phyloP scores from a whole-genome alignment of 1,139 yeast genomes.

The Yamadazyma sp. region DNA sequence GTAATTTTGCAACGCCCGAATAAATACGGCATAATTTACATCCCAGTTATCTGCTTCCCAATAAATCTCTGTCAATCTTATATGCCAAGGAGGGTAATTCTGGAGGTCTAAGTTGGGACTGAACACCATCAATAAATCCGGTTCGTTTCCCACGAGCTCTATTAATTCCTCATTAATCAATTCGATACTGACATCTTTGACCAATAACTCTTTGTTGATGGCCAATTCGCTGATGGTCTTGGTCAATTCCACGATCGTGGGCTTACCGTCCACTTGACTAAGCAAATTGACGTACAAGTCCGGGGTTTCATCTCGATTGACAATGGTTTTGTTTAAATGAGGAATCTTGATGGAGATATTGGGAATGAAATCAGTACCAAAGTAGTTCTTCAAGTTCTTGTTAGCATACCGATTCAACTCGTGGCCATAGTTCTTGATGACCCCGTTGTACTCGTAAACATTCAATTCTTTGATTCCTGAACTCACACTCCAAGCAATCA shows the following conservation, averaged over 20 bases:
- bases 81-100: constrained; percentile 98
- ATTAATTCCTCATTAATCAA: constrained; percentile 73
- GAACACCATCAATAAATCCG: constrained; percentile 81
- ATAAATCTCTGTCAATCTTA: constrained; percentile 83
- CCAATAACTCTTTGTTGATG: constrained; percentile 56
- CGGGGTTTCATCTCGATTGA: constrained; percentile 34
- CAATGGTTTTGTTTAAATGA: constrained; percentile 51
- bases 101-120: constrained; percentile 86
- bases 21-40: constrained; percentile 81
- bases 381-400: constrained; percentile 66
- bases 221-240: constrained; percentile 82
- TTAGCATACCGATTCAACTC: constrained; percentile 60
- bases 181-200: constrained; percentile 69
- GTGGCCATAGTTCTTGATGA: constrained; percentile 47
- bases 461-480: constrained; percentile 74
- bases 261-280: constrained; percentile 81
- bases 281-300: constrained; percentile 67
- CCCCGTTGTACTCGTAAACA: constrained; percentile 80
- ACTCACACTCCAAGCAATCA: constrained; percentile 84
- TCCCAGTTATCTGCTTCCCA: constrained; percentile 84
- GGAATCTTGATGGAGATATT: constrained; percentile 60
- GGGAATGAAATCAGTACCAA: constrained; percentile 72
- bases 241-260: constrained; percentile 85
- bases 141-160: constrained; percentile 83
- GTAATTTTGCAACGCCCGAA: constrained; percentile 78